A percentile compares a stretch with the other conserved stretches of the same genome.
Evolutionary conservation across 148 eudicot genomes (phyloP).

Genomic region (Hydrangea macrophylla): DNA sequence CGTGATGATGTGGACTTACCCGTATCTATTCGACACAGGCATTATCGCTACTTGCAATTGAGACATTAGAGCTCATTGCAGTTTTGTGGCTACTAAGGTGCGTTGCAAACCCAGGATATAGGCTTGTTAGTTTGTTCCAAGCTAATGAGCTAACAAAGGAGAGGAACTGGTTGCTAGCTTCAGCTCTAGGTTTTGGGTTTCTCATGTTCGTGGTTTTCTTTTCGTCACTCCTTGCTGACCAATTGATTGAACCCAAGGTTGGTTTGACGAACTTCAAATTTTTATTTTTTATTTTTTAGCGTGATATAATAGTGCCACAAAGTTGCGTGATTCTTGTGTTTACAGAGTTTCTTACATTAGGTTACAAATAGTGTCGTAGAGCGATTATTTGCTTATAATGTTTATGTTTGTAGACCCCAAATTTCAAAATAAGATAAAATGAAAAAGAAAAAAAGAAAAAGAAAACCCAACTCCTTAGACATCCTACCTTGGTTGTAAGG

Average conservation of each 20-base stretch:
- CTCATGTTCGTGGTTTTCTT: conserved; percentile 49
- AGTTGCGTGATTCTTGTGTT: neutral
- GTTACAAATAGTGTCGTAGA: neutral
- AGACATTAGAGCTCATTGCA: conserved; percentile 53
- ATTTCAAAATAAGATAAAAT: neutral
- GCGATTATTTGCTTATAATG: neutral
- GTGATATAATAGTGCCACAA: neutral
- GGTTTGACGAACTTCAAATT: neutral
- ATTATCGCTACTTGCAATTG: conserved; percentile 47
- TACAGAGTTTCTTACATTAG: neutral
- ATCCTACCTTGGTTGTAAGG: neutral
- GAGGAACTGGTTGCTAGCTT: conserved; percentile 65
- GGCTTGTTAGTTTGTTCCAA: conserved; percentile 38
- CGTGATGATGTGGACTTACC: conserved; percentile 12
- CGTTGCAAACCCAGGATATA: conserved; percentile 44
- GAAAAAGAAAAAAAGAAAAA: neutral
- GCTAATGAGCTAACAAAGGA: conserved; percentile 29
- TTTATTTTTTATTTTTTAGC: neutral
- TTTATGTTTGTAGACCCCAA: neutral
- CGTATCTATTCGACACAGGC: conserved; percentile 40
- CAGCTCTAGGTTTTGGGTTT: conserved; percentile 57
- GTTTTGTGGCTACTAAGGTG: conserved; percentile 50
- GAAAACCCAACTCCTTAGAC: too few relatives aligned
- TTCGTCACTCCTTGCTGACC: conserved; percentile 58
- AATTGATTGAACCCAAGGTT: conserved; percentile 57